Evolutionary conservation across 495 filamentous ascomycete genomes (phyloP), one percentile per base, ranked within the genome.

Genomic region (Rhypophila decipiens): DNA sequence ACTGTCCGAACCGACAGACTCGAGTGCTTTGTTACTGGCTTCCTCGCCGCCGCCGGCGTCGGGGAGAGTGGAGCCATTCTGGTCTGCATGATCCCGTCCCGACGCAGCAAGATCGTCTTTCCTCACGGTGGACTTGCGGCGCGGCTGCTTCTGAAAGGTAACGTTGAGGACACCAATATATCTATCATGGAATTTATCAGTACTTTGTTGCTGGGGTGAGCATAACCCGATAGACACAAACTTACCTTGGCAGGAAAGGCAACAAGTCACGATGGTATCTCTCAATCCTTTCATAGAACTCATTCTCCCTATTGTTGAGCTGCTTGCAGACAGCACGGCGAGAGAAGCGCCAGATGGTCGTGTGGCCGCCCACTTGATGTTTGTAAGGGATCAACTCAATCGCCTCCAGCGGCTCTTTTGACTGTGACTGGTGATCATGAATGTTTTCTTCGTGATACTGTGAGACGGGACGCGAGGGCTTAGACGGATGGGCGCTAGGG

Each of bases 111-210:
- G 40, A 4, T 76, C 76, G 18, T 75, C 67, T 48, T 68, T 68
- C 41, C 56, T 75, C 24, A 64, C 55, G 4, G 66, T 67, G 50
- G 84, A 87, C 53, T 77, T 78, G 24, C 76, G 79, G 41, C 88
- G 87, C 5, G 79, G 70, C 34, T 80, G 83, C 65, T 94, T 96
- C 19, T 90, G 89, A 64, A 90, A 96, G 0, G 93, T 96, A 12
- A 97, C 93, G 62, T 98, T 98, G 33, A 98, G 70, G 35, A 98
- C 93, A 18, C 93, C 93, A 50, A 98, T 96, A 55, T 98, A 98
- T 61, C 93, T 93, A 35, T 12, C 37, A 43, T 24, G 31, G 34
- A 31, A n/a, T n/a, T n/a, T n/a, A n/a, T n/a, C n/a, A n/a, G n/a
- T n/a, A n/a, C n/a, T n/a, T n/a, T n/a, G n/a, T n/a, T n/a, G n/a